A percentile compares a stretch with the other conserved stretches of the same genome.
phyloP scores from a whole-genome alignment of 305 asterid genomes.

The Salvia sclarea region DNA sequence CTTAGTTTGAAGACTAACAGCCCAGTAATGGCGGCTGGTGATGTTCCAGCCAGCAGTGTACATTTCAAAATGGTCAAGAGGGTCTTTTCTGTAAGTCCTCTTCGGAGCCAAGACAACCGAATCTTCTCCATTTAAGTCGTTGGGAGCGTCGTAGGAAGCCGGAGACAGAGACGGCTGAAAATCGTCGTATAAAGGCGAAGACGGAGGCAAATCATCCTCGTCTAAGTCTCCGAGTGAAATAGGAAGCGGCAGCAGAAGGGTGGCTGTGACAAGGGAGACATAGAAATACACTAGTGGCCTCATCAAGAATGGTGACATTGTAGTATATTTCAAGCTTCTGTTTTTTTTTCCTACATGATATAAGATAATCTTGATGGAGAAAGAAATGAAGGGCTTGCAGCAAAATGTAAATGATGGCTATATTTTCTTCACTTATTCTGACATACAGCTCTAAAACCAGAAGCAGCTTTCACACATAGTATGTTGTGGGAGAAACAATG shows the following conservation, averaged over 20 bases:
- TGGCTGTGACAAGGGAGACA: background rate
- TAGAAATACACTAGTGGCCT: background rate
- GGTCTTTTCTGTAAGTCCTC: slow-evolving; percentile 76
- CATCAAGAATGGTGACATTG: background rate
- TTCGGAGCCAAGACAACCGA: slow-evolving; percentile 66
- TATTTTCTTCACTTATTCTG: background rate
- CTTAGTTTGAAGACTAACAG: slow-evolving; percentile 57
- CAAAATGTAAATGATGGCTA: background rate
- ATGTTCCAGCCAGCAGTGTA: slow-evolving; percentile 87
- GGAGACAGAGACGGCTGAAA: slow-evolving; percentile 19
- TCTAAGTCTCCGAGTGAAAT: slow-evolving; percentile 1
- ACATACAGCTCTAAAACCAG: background rate
- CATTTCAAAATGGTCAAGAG: slow-evolving; percentile 52
- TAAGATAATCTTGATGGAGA: background rate
- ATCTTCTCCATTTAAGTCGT: slow-evolving; percentile 33
- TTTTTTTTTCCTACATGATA: too few relatives aligned
- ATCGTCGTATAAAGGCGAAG: slow-evolving; percentile 20
- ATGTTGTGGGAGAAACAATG: too few relatives aligned
- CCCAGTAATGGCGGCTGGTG: slow-evolving; percentile 75
- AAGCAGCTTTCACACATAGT: slow-evolving; percentile 27
- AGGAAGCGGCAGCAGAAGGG: slow-evolving; percentile 24
- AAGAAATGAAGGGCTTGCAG: background rate
- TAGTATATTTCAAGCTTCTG: too few relatives aligned
- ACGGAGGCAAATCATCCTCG: background rate
- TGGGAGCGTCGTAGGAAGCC: too few relatives aligned